Base-by-base conservation (phyloP, 164 flowering plant species). In the Chimonanthus praecox region DNA sequence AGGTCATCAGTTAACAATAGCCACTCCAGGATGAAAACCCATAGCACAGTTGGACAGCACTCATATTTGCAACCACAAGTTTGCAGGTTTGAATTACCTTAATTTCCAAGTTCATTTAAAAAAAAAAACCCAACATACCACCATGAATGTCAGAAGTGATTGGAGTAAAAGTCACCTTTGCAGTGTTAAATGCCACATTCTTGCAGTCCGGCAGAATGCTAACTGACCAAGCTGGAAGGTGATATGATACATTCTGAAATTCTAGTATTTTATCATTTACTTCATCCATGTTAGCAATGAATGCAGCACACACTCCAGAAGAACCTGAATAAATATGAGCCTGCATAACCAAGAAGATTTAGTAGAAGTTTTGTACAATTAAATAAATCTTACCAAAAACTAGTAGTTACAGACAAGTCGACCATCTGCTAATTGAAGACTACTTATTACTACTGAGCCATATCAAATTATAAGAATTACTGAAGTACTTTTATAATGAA, bases 141-240 rank as follows among this genome's bases (percentile, higher is more conserved):
- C 33, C 33, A 33, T 33, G 33, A 33, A 33, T 33, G 33, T 33
- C 33, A 33, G 33, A 33, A 33, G 33, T 33, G 33, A 33, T 33
- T 33, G 33, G 33, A 33, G 33, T 33, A 66, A 68, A 48, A 66
- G 71, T 45, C 77, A 91, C 99, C 97, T 92, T 87, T 75, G 99
- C 99, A 50, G 99, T 88, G 82, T 96, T 96, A 73, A 84, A 90
- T 20, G 83, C 90, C 43, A 83, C 99, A 78, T 85, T 91, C 85
- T 90, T 96, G 90, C 99, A 96, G 80, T 96, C 98, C 20, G 93
- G 97, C 76, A 96, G 82, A 77, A 96, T 91, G 87, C 99, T 96
- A 74, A 96, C 97, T 18, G 99, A 96, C 99, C 98, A 94, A 51
- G 99, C 95, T 49, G 99, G 98, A 65, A 96, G 76, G 71, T 85